Percentiles rank a stretch among this genome's conserved stretches.
These are phyloP conservation scores for Pyrrhoderma lamaoense DNA, from an alignment of 1,284 basidiomycete genomes.

Conservation along the genomic window DNA sequence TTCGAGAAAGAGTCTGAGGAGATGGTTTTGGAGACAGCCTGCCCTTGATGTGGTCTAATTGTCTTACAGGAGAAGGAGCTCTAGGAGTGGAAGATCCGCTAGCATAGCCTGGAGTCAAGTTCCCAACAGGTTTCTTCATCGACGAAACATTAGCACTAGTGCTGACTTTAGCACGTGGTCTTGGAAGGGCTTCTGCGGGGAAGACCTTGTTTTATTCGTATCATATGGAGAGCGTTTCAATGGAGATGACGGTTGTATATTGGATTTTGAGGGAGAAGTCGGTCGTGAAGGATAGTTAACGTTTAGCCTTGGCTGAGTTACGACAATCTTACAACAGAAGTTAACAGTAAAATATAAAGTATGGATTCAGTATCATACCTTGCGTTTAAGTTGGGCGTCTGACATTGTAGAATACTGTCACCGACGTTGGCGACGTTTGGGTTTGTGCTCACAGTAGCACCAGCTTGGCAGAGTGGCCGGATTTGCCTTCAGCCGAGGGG, in stretches of 20 bases:
- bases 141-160: conserved; percentile 37
- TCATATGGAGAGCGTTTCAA: conserved; percentile 29
- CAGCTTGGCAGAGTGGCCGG: no score
- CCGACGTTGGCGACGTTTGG: neutral
- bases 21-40: conserved; percentile 19
- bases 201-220: no score
- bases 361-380: conserved; percentile 6
- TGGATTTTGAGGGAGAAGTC: conserved; percentile 18
- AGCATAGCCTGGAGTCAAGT: conserved; percentile 12
- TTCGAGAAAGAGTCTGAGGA: conserved; percentile 19
- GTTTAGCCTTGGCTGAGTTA: conserved; percentile 26
- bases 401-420: conserved; percentile 8
- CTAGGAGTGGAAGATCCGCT: conserved; percentile 25
- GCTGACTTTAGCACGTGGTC: conserved; percentile 57
- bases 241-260: conserved; percentile 44
- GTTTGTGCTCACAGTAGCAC: no score
- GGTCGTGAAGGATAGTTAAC: conserved; percentile 24
- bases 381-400: conserved; percentile 16
- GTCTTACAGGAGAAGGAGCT: conserved; percentile 38
- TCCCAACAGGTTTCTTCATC: conserved; percentile 32
- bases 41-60: conserved; percentile 22
- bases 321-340: conserved; percentile 32
- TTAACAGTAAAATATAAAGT: neutral
- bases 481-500: no score
- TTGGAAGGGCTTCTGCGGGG: conserved; percentile 11